phyloP scores from a whole-genome alignment of 176 grass and related monocot genomes.

The Sorghum bicolor region DNA sequence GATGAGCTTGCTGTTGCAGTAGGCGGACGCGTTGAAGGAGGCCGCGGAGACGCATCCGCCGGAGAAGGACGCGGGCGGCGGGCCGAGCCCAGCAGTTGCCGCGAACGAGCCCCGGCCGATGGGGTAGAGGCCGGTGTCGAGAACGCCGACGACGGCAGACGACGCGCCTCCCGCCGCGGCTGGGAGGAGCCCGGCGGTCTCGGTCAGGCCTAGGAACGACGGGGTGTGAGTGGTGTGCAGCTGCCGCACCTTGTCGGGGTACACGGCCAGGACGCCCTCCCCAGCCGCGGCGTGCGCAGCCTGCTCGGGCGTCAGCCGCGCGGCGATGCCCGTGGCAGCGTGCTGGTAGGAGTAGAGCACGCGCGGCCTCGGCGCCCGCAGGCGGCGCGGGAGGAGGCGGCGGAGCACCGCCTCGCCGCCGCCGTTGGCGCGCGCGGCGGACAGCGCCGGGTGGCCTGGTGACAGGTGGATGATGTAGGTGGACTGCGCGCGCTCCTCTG shows the following conservation, averaged over 20 bases:
- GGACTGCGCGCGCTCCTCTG: background rate
- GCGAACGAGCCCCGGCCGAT: constrained; percentile 34
- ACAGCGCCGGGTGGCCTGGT: constrained; percentile 23
- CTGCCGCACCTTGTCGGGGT: constrained; percentile 47
- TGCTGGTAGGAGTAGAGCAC: constrained; percentile 40
- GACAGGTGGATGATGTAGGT: constrained; percentile 48
- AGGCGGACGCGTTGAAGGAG: constrained; percentile 59
- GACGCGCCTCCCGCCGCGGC: constrained; percentile 32
- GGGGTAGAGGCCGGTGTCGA: constrained; percentile 72
- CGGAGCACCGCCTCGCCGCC: constrained; percentile 17
- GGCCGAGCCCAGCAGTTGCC: background rate
- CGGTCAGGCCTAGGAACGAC: constrained; percentile 54
- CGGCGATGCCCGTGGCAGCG: constrained; percentile 58
- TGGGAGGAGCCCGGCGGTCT: constrained; percentile 51
- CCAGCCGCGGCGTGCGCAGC: constrained; percentile 28
- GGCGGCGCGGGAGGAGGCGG: constrained; percentile 34
- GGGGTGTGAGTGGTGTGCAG: constrained; percentile 71
- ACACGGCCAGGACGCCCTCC: constrained; percentile 53
- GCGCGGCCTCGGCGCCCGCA: constrained; percentile 5
- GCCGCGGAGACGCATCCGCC: constrained; percentile 36
- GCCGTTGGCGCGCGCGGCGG: background rate
- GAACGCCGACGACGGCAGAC: constrained; percentile 49
- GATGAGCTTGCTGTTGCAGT: constrained; percentile 75
- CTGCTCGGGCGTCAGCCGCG: constrained; percentile 40
- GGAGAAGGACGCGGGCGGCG: constrained; percentile 35